phyloP scores from a whole-genome alignment of 768 basidiomycete species.

The Leucocoprinus leucothites region DNA sequence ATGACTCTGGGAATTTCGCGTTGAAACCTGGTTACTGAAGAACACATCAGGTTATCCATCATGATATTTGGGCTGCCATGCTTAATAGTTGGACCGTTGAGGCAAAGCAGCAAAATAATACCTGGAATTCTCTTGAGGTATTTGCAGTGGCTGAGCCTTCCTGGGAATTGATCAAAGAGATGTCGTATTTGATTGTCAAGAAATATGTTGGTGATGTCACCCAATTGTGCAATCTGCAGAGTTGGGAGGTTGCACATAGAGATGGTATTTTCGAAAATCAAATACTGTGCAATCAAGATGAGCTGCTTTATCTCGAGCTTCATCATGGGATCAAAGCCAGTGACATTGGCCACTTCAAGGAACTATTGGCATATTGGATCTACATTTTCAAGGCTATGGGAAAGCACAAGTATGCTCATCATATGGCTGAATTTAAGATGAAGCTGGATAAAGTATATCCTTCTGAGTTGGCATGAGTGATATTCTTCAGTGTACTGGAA shows the following conservation, averaged over 20 bases:
- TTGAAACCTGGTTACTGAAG: slow-evolving; percentile 23
- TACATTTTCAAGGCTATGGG: neutral
- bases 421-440: neutral
- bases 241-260: neutral
- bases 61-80: slow-evolving; percentile 16
- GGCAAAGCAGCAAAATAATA: too few relatives aligned
- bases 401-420: neutral
- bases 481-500: neutral
- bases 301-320: neutral
- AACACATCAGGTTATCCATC: slow-evolving; percentile 26
- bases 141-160: too few relatives aligned
- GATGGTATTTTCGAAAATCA: neutral
- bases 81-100: slow-evolving; percentile 22
- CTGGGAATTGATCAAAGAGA: too few relatives aligned
- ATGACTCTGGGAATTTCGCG: slow-evolving; percentile 22
- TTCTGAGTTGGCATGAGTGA: neutral
- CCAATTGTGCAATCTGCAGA: neutral
- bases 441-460: neutral
- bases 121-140: too few relatives aligned
- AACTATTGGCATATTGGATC: neutral
- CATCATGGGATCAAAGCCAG: neutral
- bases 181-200: too few relatives aligned
- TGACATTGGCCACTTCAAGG: neutral
- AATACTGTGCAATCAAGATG: neutral
- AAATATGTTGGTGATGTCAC: too few relatives aligned